Evolutionary conservation across 1,284 basidiomycete genomes (phyloP), one percentile per base, ranked within the genome.

Genomic region (Sanghuangporus weigelae): DNA sequence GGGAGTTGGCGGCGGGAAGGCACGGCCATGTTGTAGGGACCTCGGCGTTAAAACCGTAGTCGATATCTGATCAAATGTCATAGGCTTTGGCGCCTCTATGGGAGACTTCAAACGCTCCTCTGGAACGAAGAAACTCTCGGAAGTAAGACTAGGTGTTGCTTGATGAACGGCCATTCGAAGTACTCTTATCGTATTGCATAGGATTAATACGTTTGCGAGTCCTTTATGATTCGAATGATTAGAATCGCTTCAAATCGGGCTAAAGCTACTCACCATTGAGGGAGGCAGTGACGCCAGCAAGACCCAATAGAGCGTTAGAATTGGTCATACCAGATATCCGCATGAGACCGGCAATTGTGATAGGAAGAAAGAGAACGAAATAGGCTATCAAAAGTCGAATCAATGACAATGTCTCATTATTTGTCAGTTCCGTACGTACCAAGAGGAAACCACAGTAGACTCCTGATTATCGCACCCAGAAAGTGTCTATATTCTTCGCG

Each of bases 141-240:
- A 62, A 16, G 38, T 40, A 40, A n/a, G 31, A 48, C 49, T 62
- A 19, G 46, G 49, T 35, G 39, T 53, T 14, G 14, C 48, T 3
- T 55, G 31, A 23, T 23, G 57, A 67, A 86, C 79, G 31, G 81
- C 81, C 23, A 82, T 81, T n/a, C 78, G 76, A 42, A 90, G 74
- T 55, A 87, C 78, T n/a, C 84, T 80, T 69, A 89, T 81, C 3
- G 85, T 88, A 70, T 87, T 89, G 74, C 81, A 84, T 35, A 89
- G 77, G n/a, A 90, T 76, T 8, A 80, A 63, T 21, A 86, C 84
- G 68, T 90, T 86, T 12, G 82, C 81, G 26, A 84, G 68, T 51
- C 87, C 89, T 90, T 58, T 50, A 8, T 21, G 54, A 23, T 42
- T 49, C 42, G 40, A 71, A 56, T 6, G 40, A 51, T 55, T 42